Conservation (phyloP, 2,329 filamentous ascomycete genomes). For the Elsinoe ampelina region DNA sequence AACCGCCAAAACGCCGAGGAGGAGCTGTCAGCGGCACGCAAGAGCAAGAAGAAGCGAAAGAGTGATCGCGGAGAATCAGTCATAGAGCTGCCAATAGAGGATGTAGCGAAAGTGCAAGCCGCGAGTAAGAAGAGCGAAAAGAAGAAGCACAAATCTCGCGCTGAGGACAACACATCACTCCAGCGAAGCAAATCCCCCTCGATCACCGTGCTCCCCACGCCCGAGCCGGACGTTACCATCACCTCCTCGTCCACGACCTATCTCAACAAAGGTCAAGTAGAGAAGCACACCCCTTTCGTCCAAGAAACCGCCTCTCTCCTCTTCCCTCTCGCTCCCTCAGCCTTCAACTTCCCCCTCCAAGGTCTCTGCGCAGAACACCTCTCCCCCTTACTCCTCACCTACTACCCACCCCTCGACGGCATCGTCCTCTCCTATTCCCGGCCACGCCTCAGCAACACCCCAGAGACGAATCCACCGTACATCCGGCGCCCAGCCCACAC, state of each 20-base stretch:
- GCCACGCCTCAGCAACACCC: slow-evolving; percentile 53
- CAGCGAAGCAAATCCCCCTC: background rate
- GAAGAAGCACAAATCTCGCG: slow-evolving; percentile 16
- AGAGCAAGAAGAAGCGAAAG: slow-evolving; percentile 31
- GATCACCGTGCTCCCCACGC: slow-evolving; percentile 1
- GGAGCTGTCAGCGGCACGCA: slow-evolving; percentile 18
- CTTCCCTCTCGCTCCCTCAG: slow-evolving; percentile 62
- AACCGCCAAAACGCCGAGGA: background rate
- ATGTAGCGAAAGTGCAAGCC: background rate
- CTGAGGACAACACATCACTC: background rate
- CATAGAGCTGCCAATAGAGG: slow-evolving; percentile 8
- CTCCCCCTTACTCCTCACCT: slow-evolving; percentile 64
- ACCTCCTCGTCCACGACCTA: slow-evolving; percentile 1
- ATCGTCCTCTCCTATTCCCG: slow-evolving; percentile 69
- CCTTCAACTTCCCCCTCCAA: slow-evolving; percentile 60
- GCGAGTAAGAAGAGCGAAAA: slow-evolving; percentile 16
- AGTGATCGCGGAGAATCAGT: slow-evolving; percentile 14
- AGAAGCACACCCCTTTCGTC: slow-evolving; percentile 58
- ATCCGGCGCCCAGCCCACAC: slow-evolving; percentile 26
- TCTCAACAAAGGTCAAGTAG: slow-evolving; percentile 4
- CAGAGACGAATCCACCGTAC: slow-evolving; percentile 39
- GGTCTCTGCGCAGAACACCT: slow-evolving; percentile 66
- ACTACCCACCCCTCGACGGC: slow-evolving; percentile 61
- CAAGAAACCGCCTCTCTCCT: slow-evolving; percentile 73
- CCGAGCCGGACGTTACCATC: slow-evolving; percentile 6